Evolutionary conservation across 768 basidiomycete species (phyloP).

Genomic region (Lactifluus rugatus): DNA sequence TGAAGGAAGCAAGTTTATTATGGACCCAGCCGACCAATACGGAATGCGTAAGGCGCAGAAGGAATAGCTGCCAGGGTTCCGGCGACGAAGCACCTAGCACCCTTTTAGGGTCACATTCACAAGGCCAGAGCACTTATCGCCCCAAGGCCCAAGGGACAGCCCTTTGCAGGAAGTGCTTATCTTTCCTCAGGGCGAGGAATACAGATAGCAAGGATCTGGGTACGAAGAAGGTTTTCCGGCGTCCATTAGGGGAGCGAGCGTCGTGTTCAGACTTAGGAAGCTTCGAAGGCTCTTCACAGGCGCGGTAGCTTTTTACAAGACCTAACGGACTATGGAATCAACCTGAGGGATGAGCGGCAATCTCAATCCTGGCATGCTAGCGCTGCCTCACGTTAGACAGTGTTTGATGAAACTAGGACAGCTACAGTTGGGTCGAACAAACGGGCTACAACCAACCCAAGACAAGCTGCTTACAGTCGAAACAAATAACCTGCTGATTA

Average conservation of each 20-base stretch:
- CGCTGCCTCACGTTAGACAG: no score
- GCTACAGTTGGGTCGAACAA: neutral
- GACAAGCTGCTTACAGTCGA: no score
- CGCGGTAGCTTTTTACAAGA: neutral
- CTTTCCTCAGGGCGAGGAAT: neutral
- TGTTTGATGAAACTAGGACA: no score
- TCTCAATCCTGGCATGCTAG: no score
- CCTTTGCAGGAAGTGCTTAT: neutral
- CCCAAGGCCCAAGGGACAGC: neutral
- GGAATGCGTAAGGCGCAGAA: neutral
- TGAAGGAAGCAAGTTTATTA: constrained; percentile 52
- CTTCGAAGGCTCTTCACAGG: neutral
- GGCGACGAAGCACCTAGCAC: constrained; percentile 1
- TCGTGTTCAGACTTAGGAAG: neutral
- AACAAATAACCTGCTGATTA: no score
- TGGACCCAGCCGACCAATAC: no score
- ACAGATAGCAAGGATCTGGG: neutral
- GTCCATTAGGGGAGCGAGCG: neutral
- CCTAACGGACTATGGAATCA: neutral
- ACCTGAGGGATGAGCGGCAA: no score
- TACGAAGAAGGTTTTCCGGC: neutral
- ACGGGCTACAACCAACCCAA: neutral
- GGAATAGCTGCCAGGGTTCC: constrained; percentile 9
- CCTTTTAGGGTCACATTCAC: neutral
- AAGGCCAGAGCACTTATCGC: neutral